Evolutionary conservation across 2,329 filamentous ascomycete genomes (phyloP), one percentile per base, ranked within the genome.

Genomic region (Aspergillus uvarum): DNA sequence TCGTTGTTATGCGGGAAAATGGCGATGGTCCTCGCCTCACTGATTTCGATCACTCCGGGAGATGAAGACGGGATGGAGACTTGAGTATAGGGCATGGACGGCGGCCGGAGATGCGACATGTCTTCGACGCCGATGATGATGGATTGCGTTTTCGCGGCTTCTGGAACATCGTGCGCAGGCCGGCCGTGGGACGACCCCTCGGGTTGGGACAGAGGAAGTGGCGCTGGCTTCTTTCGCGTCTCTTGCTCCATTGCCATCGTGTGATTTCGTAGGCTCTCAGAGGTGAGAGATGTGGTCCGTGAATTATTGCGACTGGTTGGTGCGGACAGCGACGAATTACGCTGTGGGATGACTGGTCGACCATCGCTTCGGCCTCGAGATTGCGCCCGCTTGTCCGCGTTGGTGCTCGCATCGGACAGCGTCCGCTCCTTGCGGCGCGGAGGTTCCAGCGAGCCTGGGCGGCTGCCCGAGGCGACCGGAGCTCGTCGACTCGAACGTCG

Each of bases 1-100:
- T 84, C 76, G 64, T 88, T 89, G 71, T 86, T 85, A 72, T 88
- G 86, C 2, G 85, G 81, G 62, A 83, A 87, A 35, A 87, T 81
- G 60, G 79, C 83, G 14, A 89, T 79, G 11, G 84, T 84, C 47
- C 79, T 85, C 10, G 86, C 86, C 70, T 88, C 85, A 60, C 80
- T 83, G 55, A 88, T 80, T 71, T 89, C 86, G 11, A 84, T 74
- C 1, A 76, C 73, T 1, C 80, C 80, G 0, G 82, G 82, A 0
- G 82, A 84, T 65, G 64, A 82, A 63, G 74, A 81, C 31, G 76
- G 74, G 64, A 75, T 80, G 59, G 72, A 85, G 68, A 72, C 70
- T 50, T 77, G 76, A 1, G 83, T 84, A 19, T 78, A 79, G 42
- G 80, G 78, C 19, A 81, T 71, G 29, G 78, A 82, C 11, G 81